phyloP scores from a whole-genome alignment of 1,139 yeast species.

The Magnusiomyces sp. region DNA sequence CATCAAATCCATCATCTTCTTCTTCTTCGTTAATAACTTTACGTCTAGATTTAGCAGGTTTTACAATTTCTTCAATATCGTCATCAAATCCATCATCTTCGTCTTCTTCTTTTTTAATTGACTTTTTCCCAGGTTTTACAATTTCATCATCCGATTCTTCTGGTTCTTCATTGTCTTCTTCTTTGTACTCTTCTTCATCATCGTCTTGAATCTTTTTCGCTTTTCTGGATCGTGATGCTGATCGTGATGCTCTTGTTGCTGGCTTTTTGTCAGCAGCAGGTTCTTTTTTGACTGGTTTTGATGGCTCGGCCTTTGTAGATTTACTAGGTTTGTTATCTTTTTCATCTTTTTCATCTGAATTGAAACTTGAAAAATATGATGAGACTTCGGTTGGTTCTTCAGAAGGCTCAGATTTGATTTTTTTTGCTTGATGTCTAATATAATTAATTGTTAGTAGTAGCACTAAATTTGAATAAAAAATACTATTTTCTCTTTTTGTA shows the following conservation, averaged over 20 bases:
- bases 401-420: constrained; percentile 1
- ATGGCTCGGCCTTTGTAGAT: background rate
- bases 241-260: too few species aligned
- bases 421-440: background rate
- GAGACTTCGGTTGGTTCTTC: background rate
- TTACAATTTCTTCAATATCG: constrained; percentile 4
- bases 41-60: background rate
- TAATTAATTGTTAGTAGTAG: background rate
- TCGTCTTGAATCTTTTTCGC: constrained; percentile 35
- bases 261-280: background rate
- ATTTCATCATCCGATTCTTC: constrained; percentile 3
- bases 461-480: background rate
- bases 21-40: constrained; percentile 4
- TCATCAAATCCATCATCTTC: background rate
- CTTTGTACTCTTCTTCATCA: constrained; percentile 18
- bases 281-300: background rate
- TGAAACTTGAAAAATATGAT: too few species aligned
- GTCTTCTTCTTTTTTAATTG: constrained; percentile 4
- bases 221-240: too few species aligned
- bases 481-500: too few species aligned
- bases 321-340: background rate
- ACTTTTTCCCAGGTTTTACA: too few species aligned
- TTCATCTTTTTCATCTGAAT: constrained; percentile 4
- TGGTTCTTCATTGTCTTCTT: constrained; percentile 1
- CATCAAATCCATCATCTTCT: background rate